Evolutionary conservation across 148 eudicot species (phyloP).

Genomic region (Cornus controversa): DNA sequence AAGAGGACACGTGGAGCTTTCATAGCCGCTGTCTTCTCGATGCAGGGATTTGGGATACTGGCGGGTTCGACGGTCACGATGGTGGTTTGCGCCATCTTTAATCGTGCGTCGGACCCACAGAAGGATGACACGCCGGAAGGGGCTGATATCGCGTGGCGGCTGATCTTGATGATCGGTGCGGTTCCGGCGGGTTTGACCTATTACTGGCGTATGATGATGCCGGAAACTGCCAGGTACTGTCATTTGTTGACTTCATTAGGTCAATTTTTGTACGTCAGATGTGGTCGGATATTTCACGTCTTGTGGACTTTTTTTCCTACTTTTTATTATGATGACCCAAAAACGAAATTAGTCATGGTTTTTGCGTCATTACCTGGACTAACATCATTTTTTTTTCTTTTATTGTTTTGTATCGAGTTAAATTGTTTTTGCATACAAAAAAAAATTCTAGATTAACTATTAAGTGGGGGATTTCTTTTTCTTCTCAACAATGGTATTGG

Average conservation of each 20-base stretch:
- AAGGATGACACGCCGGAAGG: constrained; percentile 9
- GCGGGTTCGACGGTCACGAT: constrained; percentile 41
- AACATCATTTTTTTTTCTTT: too few relatives aligned
- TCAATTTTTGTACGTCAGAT: too few relatives aligned
- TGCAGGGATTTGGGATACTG: constrained; percentile 70
- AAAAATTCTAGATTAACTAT: too few relatives aligned
- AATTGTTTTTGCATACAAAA: too few relatives aligned
- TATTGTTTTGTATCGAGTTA: too few relatives aligned
- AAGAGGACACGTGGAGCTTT: constrained; percentile 58
- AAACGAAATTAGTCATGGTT: too few relatives aligned
- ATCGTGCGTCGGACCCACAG: constrained; percentile 1
- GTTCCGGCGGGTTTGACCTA: constrained; percentile 59
- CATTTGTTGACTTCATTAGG: neutral
- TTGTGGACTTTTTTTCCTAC: too few relatives aligned
- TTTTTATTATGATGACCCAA: too few relatives aligned
- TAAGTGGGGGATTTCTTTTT: too few relatives aligned
- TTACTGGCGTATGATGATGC: constrained; percentile 77
- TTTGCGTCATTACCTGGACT: too few relatives aligned
- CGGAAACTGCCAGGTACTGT: constrained; percentile 61
- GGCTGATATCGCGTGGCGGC: constrained; percentile 61
- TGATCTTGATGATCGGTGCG: constrained; percentile 61
- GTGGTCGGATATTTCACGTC: too few relatives aligned
- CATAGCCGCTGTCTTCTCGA: constrained; percentile 63
- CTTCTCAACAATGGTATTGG: too few relatives aligned
- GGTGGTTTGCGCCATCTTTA: constrained; percentile 43